Percentiles rank a stretch among this genome's conserved stretches.
These are phyloP conservation scores for Ceratopteris richardii DNA, from an alignment of 75 land plant genomes.

Conservation along the genomic window DNA sequence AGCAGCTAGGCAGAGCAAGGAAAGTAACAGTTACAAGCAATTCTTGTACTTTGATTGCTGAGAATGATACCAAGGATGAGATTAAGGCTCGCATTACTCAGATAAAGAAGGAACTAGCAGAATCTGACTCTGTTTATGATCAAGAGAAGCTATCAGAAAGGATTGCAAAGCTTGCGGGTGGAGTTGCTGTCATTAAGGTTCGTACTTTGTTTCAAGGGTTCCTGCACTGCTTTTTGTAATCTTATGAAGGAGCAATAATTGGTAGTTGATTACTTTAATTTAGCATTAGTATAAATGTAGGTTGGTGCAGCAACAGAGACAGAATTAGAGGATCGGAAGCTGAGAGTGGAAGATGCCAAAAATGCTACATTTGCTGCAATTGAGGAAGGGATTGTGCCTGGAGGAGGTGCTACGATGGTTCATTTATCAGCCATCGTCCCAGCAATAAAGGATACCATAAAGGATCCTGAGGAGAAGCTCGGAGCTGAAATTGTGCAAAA, in stretches of 20 bases:
- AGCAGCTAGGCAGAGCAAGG: no score
- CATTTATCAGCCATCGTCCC: slow-evolving; percentile 68
- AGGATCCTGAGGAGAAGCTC: slow-evolving; percentile 83
- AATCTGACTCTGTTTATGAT: slow-evolving; percentile 40
- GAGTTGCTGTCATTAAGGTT: slow-evolving; percentile 95
- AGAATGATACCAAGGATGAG: no score
- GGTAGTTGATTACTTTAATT: neutral
- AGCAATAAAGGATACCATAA: slow-evolving; percentile 48
- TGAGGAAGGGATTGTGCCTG: slow-evolving; percentile 85
- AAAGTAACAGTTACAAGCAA: no score
- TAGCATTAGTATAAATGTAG: slow-evolving; percentile 15
- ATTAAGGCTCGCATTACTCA: no score
- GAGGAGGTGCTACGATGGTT: slow-evolving; percentile 81
- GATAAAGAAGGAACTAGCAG: no score
- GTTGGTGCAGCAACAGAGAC: slow-evolving; percentile 88
- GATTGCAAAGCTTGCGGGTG: slow-evolving; percentile 87
- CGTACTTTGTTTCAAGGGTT: neutral
- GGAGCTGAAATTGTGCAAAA: slow-evolving; percentile 83
- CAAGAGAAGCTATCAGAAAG: slow-evolving; percentile 61
- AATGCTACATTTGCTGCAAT: no score
- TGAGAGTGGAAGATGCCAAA: slow-evolving; percentile 93
- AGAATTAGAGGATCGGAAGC: slow-evolving; percentile 87
- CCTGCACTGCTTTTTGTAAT: neutral
- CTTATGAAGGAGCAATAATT: no score
- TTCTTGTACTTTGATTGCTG: no score